phyloP scores from a whole-genome alignment of 2,329 filamentous ascomycete species.

The Paraconiothyrium brasiliense region DNA sequence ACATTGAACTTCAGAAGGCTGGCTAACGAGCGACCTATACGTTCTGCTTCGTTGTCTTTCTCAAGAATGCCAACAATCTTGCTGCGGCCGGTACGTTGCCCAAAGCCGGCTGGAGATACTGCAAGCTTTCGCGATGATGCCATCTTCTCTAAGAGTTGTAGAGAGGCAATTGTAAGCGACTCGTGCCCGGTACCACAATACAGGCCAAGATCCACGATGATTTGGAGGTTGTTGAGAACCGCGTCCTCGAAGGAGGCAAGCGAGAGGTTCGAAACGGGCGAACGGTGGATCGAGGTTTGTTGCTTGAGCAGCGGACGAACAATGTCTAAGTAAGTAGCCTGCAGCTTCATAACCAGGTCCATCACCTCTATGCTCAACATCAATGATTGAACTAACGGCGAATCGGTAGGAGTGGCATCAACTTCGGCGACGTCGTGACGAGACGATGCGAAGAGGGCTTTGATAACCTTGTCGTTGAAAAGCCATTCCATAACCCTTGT shows the following conservation, averaged over 20 bases:
- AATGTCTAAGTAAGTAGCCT: constrained; percentile 90
- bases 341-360: constrained; percentile 82
- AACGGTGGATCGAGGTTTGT: constrained; percentile 67
- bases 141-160: constrained; percentile 85
- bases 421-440: constrained; percentile 80
- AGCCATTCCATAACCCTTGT: constrained; percentile 97
- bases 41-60: constrained; percentile 78
- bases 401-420: constrained; percentile 76
- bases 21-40: constrained; percentile 78
- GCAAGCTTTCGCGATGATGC: constrained; percentile 84
- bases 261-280: constrained; percentile 75
- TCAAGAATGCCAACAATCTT: constrained; percentile 90
- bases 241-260: constrained; percentile 94
- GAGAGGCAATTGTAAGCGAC: constrained; percentile 79
- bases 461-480: constrained; percentile 90
- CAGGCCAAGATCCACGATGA: constrained; percentile 83
- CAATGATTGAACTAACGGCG: constrained; percentile 81
- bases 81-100: constrained; percentile 73
- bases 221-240: constrained; percentile 78
- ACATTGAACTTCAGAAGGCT: constrained; percentile 70
- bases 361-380: constrained; percentile 85
- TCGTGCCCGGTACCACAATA: constrained; percentile 88
- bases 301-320: constrained; percentile 80
- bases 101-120: constrained; percentile 71
- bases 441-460: constrained; percentile 78